Percentiles rank a stretch among this genome's conserved stretches.
Evolutionary conservation across 768 basidiomycete genomes (phyloP).

Genomic region (Strobilomyces echinocephalus): DNA sequence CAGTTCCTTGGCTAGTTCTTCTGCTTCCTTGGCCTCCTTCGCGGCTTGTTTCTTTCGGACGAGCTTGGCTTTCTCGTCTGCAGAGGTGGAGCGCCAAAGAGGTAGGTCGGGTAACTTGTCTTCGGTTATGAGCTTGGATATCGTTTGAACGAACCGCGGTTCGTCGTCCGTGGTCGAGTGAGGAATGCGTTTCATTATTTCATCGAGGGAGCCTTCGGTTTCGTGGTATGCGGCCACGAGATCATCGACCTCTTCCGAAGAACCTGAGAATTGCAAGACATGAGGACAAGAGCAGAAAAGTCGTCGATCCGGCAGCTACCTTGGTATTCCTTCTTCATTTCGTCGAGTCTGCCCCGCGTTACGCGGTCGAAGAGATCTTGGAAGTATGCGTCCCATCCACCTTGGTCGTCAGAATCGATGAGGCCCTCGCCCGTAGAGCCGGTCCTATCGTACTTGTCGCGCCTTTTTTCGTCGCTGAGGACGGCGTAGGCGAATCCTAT

Average conservation of each 20-base stretch:
- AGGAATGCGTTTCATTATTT: conserved; percentile 82
- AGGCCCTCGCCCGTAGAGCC: conserved; percentile 82
- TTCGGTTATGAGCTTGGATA: conserved; percentile 63
- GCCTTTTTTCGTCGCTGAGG: conserved; percentile 70
- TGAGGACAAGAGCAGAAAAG: neutral
- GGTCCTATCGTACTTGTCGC: conserved; percentile 76
- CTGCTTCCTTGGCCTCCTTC: conserved; percentile 83
- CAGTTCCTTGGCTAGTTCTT: conserved; percentile 75
- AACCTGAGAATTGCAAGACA: conserved; percentile 48
- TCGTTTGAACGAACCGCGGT: conserved; percentile 65
- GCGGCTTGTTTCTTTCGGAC: conserved; percentile 68
- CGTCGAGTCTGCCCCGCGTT: conserved; percentile 80
- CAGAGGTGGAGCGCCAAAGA: conserved; percentile 65
- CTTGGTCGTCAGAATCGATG: conserved; percentile 67
- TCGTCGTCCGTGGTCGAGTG: conserved; percentile 86
- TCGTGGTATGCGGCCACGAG: conserved; percentile 67
- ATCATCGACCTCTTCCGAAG: conserved; percentile 79
- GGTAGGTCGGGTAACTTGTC: conserved; percentile 52
- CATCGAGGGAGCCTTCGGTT: conserved; percentile 69
- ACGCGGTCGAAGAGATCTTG: conserved; percentile 84
- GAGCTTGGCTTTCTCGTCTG: conserved; percentile 76
- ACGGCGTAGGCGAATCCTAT: conserved; percentile 93
- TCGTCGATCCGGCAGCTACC: conserved; percentile 35
- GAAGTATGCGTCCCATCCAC: conserved; percentile 92
- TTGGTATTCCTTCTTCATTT: conserved; percentile 93